Conservation (phyloP, 2,329 filamentous ascomycete genomes). For the Exophiala calicioides region DNA sequence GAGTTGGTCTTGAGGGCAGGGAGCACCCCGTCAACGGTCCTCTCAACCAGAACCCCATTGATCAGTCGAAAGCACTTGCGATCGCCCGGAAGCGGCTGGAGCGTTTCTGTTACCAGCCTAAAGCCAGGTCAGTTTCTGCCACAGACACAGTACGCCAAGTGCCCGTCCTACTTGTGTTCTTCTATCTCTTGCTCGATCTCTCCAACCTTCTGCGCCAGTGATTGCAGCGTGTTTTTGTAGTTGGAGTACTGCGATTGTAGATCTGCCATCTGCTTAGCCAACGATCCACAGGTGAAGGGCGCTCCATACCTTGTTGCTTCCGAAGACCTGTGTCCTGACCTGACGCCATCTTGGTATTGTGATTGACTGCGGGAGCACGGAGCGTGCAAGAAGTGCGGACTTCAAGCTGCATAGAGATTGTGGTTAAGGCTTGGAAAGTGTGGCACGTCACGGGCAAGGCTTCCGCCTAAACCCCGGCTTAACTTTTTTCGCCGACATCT, state of each 20-base stretch:
- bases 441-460: slow-evolving; percentile 1
- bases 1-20: slow-evolving; percentile 91
- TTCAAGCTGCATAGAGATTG: too few relatives aligned
- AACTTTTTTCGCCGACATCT: slow-evolving; percentile 19
- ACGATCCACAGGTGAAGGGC: not conserved
- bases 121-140: not conserved
- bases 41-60: slow-evolving; percentile 92
- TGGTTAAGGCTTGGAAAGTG: too few relatives aligned
- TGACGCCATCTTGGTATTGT: slow-evolving; percentile 27
- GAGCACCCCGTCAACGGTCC: slow-evolving; percentile 88
- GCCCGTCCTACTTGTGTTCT: slow-evolving; percentile 77
- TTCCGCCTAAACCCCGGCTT: slow-evolving; percentile 23
- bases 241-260: slow-evolving; percentile 53
- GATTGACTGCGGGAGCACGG: too few relatives aligned
- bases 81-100: slow-evolving; percentile 76
- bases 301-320: slow-evolving; percentile 49
- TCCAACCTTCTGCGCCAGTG: slow-evolving; percentile 92
- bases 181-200: slow-evolving; percentile 97
- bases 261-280: slow-evolving; percentile 38
- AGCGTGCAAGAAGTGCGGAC: too few relatives aligned
- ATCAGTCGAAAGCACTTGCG: slow-evolving; percentile 99
- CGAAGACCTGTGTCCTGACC: slow-evolving; percentile 30
- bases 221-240: slow-evolving; percentile 74
- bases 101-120: slow-evolving; percentile 90
- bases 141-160: not conserved